Evolutionary conservation across 2,329 filamentous ascomycete species (phyloP), one percentile per base, ranked within the genome.

Genomic region (Paraconiothyrium brasiliense): DNA sequence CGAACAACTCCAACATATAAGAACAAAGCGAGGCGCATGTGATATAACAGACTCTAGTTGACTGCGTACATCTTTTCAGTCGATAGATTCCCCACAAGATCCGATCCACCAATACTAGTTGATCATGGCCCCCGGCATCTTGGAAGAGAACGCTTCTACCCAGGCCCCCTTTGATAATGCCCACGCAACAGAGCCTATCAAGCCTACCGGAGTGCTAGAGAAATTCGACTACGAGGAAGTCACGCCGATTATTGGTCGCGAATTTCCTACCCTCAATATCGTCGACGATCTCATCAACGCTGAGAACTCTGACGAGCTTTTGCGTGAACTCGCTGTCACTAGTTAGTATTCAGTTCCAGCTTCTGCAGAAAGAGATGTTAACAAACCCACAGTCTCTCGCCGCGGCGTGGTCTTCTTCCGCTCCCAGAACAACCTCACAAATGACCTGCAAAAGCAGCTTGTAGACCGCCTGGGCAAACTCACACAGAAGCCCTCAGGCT

Each of bases 371-470:
- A 48, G 20, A 20, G 20, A 20, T 1, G 20, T 37, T 24, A 57
- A 54, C 55, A 20, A 2, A 22, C 34, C 6, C n/a, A 11, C 57
- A 89, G 88, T 91, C 67, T 90, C 88, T 2, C 84, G 86, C 58
- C 85, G 89, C 0, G 89, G 89, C n/a, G 89, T 91, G 2, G 88
- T 90, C 47, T 90, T 91, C 80, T 91, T 91, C 80, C 85, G 88
- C 34, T 83, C 84, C 24, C 89, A 92, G 67, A 79, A 86, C 63
- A 82, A 84, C 66, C 79, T 91, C 41, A 87, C 83, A 57, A 86
- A 89, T 64, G 85, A 87, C 1, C 82, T 89, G 2, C 88, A 90
- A 69, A 92, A 92, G 78, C 78, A 87, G 58, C 82, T 92, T 0
- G 84, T 86, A 14, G 82, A 86, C n/a, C 81, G 83, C 1, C 80